Conservation (phyloP, 768 basidiomycete genomes). For the Hygrocybe coccinea region DNA sequence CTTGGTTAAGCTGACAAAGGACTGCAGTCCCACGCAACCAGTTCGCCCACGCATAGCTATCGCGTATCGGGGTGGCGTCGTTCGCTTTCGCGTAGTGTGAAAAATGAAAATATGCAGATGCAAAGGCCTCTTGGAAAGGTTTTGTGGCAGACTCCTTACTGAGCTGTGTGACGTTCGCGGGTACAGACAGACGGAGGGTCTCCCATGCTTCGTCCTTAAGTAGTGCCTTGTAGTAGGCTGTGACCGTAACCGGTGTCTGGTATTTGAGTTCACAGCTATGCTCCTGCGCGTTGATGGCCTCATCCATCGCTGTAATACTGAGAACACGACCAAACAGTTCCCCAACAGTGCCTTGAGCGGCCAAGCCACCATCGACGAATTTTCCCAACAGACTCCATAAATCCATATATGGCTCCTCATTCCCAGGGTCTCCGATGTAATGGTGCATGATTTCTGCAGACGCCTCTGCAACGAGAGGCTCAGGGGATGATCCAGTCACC, state of each 20-base stretch:
- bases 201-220: conserved; percentile 6
- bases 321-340: conserved; percentile 12
- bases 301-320: conserved; percentile 2
- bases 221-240: conserved; percentile 2
- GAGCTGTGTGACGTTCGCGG: conserved; percentile 2
- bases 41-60: conserved; percentile 4
- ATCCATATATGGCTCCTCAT: conserved; percentile 1
- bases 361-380: conserved; percentile 17
- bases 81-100: conserved; percentile 1
- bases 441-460: conserved; percentile 4
- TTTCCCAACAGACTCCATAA: conserved; percentile 7
- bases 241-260: conserved; percentile 3
- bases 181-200: conserved; percentile 1
- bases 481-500: conserved; percentile 4
- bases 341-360: conserved; percentile 15
- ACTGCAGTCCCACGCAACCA: conserved; percentile 13
- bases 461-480: conserved; percentile 6
- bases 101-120: not conserved
- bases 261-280: conserved; percentile 1
- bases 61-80: conserved; percentile 1
- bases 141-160: not conserved
- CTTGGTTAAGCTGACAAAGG: conserved; percentile 12
- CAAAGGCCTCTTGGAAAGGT: conserved; percentile 5
- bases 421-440: not conserved
- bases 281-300: not conserved